Base-by-base conservation (phyloP, 176 grass and related monocot genomes). In the Lolium rigidum region DNA sequence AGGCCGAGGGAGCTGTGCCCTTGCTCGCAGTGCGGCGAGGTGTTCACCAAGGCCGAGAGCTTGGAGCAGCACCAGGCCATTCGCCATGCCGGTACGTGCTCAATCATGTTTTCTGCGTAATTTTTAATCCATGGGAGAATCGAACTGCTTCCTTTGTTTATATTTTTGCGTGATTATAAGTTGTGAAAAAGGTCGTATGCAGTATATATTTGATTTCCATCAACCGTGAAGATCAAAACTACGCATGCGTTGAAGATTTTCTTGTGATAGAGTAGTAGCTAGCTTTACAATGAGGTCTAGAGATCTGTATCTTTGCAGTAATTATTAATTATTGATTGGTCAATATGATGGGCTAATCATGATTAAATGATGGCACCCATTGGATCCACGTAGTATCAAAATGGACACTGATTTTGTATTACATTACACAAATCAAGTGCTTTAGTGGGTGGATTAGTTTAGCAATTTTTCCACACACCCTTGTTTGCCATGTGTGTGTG, bases 1-100 rank as follows among this genome's bases (percentile, higher is more conserved):
- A 49, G 93, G 82, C 82, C 94, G 10, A 84, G 94, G 84, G 86
- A 87, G 83, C 76, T 99, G 59, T 90, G 88, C 73, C 25, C 83
- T 1, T 99, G 97, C 80, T 68, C 92, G 54, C 86, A 91, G 12
- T 99, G 97, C 84, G 92, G 97, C 26, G 97, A 96, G 90, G 87
- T 96, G 18, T 99, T 99, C 87, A 91, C 88, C 74, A 94, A 94
- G 20, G 79, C 90, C n/a, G 94, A 99, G 16, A 87, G 78, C 90
- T 69, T 99, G 84, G 97, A 99, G 72, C 88, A 94, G 3, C 97
- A 99, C 86, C 94, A 99, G 74, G 88, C 90, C 76, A 81, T 86
- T 46, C 88, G 94, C 31, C 97, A 99, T 65, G 97, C 94, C 12
- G 97, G 97, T 95, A 90, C 4, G 21, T 50, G 10, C 15, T 35